Base-by-base conservation (phyloP, 129 eudicot genomes). In the Tagetes erecta region DNA sequence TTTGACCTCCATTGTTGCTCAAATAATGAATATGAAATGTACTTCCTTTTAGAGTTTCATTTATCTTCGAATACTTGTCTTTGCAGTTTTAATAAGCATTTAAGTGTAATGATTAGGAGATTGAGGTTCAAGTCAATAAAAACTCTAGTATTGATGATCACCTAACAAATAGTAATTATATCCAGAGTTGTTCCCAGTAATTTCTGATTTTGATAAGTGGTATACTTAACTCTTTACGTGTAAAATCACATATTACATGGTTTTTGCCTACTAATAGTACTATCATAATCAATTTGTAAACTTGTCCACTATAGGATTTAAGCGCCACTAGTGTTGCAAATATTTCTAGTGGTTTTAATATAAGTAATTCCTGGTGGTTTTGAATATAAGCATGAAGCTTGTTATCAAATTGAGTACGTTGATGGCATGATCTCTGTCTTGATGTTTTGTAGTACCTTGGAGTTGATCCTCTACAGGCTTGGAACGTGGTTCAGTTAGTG, bases 401-500 rank as follows among this genome's bases (percentile, higher is more conserved):
- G 44, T 62, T 38, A 3, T 62, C 67, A 11, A 36, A 31, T 33
- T 2, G 1, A 62, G n/a, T n/a, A n/a, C n/a, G 27, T 12, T 62
- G 27, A 62, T 62, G 67, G 36, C 30, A 36, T 12, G 44, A 37
- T 62, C 10, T 64, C 2, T 64, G 35, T 64, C 13, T 39, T 38
- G 46, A n/a, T 64, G 11, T 64, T 64, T 8, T 83, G 87, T 88
- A 94, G 98, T 90, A 65, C 62, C 55, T 87, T 40, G 98, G 98
- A 77, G 92, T 90, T 67, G 97, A 94, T 86, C 96, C 97, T 1
- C 78, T 94, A 42, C 98, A 94, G 65, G 97, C 98, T 58, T 97
- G 98, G 46, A 94, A 90, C 59, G 98, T 94, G 9, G 98, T 94
- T 72, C 97, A 94, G 83, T 78, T 94, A 37, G 91, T 94, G 40